Evolutionary conservation across 441 rosid genomes (phyloP), one percentile per base, ranked within the genome.

Genomic region (Mallotus japonicus): DNA sequence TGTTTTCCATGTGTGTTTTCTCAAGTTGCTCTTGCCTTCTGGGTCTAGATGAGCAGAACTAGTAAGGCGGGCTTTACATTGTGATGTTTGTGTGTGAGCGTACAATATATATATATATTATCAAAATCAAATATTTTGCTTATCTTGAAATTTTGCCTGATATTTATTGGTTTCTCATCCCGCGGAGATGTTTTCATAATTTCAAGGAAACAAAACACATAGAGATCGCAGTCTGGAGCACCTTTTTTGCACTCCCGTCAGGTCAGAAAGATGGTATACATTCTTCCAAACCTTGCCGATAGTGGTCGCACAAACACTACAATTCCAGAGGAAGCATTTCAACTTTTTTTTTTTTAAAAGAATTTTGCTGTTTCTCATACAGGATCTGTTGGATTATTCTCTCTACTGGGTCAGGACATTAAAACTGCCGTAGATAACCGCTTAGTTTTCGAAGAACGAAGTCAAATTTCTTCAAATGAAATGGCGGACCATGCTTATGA

Each of bases 181-280:
- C 49, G 59, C 67, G 28, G 67, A 28, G 73, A 13, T 32, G 17
- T 17, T 71, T 68, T 11, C 28, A 49, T 28, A 37, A n/a, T 49
- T 49, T 32, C 28, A 47, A 32, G 17, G 46, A 16, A 12, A 9
- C 37, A 71, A 28, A 28, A 32, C 15, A 11, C 20, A 13, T 47
- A 19, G 6, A 47, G 16, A 15, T 49, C 42, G 56, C 8, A 71
- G 22, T 16, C 4, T 22, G 28, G 17, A 19, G n/a, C 49, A 49
- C 9, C 28, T 5, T 61, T 17, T 19, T 51, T 37, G 0, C 3
- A 14, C 57, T 56, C 8, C 8, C 3, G 14, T 14, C 15, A 20
- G 22, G 62, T 53, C 28, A n/a, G 61, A 72, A 14, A 69, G 19
- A 16, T 2, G 4, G n/a, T 50, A 61, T 12, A n/a, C 34, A 32